Conservation (phyloP, 1,284 basidiomycete genomes). For the Kwoniella shivajii region DNA sequence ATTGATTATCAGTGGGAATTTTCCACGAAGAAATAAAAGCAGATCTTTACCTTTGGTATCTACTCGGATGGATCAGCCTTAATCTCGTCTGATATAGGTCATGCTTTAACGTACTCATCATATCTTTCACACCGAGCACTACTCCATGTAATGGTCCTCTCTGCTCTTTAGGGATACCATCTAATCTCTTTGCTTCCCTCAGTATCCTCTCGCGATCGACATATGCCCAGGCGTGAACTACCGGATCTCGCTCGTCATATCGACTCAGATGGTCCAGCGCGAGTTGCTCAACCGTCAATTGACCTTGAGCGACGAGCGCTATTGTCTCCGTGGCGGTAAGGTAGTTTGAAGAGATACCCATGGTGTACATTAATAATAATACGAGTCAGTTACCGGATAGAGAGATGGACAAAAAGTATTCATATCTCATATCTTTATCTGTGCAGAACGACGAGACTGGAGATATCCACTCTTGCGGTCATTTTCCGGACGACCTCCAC, state of each 20-base stretch:
- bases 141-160: conserved; percentile 38
- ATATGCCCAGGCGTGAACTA: conserved; percentile 38
- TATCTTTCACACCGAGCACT: conserved; percentile 40
- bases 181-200: conserved; percentile 28
- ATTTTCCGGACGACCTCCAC: not conserved
- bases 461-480: not conserved
- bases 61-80: not conserved
- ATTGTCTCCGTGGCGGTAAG: conserved; percentile 29
- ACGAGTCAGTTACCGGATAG: no score
- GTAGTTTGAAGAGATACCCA: conserved; percentile 18
- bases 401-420: no score
- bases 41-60: conserved; percentile 21
- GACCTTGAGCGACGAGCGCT: conserved; percentile 17
- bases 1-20: not conserved
- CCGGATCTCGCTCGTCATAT: conserved; percentile 32
- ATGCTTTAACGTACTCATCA: conserved; percentile 28
- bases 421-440: no score
- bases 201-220: conserved; percentile 30
- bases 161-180: conserved; percentile 30
- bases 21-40: not conserved
- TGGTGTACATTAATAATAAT: no score
- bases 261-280: conserved; percentile 28
- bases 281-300: conserved; percentile 23
- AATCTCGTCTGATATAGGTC: not conserved
- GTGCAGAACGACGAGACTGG: no score